Evolutionary conservation across 345 rosid genomes (phyloP), one percentile per base, ranked within the genome.

Genomic region (Salix caprea): DNA sequence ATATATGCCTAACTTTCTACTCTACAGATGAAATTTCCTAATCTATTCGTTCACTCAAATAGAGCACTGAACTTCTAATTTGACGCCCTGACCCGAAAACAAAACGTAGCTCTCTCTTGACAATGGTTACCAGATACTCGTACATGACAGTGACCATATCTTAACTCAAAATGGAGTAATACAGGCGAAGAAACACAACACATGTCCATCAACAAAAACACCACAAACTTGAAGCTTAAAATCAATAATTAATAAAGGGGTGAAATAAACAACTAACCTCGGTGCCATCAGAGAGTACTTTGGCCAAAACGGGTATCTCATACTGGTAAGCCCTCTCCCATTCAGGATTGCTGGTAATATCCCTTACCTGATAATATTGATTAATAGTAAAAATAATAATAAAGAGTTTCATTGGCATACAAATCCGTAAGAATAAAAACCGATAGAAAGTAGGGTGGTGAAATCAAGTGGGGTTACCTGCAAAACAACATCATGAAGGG

Each of bases 281-380:
- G 30, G 89, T 79, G 37, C 91, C 98, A 87, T 91, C 91, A 71
- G 86, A 73, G 5, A 84, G 87, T 39, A 86, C 80, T 89, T 82
- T 90, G 48, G 94, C 95, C 74, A 92, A 76, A 39, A 92, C 91
- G 18, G 95, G 97, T 56, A 94, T 90, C 86, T 92, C 97, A 78
- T 84, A 91, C 75, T 91, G 92, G 82, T 86, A 94, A 71, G 94
- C 90, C 64, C 58, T 88, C 79, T 94, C 95, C 97, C 97, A 90
- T 32, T 88, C 90, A 2, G 95, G 95, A 74, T 90, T 88, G 79
- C 81, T 83, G 69, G 92, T 91, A 28, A 91, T 91, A 85, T 94
- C 97, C 74, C 95, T 88, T 30, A 88, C 89, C 95, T 89, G 75
- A 79, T 28, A 79, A 80, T 67, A 32, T 56, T 37, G 66, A 74